A percentile compares a stretch with the other conserved stretches of the same genome.
Conservation (phyloP, 495 filamentous ascomycete genomes). For the Podospora didyma region DNA sequence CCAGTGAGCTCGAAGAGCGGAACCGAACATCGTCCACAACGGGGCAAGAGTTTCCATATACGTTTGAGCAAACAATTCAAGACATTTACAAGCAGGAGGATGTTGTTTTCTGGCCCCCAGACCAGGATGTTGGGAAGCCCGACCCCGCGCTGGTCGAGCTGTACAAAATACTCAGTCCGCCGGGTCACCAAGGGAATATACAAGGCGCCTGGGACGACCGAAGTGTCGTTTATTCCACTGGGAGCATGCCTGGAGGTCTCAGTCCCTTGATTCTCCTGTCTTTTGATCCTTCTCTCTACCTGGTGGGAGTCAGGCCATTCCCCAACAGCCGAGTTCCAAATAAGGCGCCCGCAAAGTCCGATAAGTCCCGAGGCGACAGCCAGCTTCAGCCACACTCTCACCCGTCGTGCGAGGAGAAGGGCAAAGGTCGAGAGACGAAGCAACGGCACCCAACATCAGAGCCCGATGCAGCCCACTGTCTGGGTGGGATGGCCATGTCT, state of each 20-base stretch:
- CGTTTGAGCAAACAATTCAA: slow-evolving; percentile 28
- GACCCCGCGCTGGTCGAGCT: slow-evolving; percentile 40
- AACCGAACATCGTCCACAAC: slow-evolving; percentile 3
- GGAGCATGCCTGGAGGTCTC: slow-evolving; percentile 33
- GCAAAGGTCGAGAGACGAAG: slow-evolving; percentile 9
- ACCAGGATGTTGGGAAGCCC: slow-evolving; percentile 31
- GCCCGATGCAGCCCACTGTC: not conserved
- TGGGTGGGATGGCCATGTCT: not conserved
- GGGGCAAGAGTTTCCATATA: slow-evolving; percentile 1
- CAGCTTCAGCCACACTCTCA: slow-evolving; percentile 2
- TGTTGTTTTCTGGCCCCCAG: slow-evolving; percentile 58
- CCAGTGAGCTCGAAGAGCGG: slow-evolving; percentile 40
- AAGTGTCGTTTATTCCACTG: slow-evolving; percentile 56
- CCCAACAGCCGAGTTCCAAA: slow-evolving; percentile 3
- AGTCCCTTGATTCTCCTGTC: slow-evolving; percentile 56
- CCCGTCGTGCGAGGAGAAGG: slow-evolving; percentile 8
- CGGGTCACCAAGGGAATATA: slow-evolving; percentile 43
- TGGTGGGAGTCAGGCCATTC: slow-evolving; percentile 18
- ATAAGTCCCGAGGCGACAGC: not conserved
- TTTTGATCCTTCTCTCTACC: slow-evolving; percentile 52
- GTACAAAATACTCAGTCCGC: slow-evolving; percentile 54
- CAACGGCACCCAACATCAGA: not conserved
- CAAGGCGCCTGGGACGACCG: slow-evolving; percentile 54
- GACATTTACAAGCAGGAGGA: slow-evolving; percentile 44
- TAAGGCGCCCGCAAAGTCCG: not conserved